These are phyloP conservation scores for Trypanosoma caninum DNA, from an alignment of 208 protist species.

Conservation along the genomic window DNA sequence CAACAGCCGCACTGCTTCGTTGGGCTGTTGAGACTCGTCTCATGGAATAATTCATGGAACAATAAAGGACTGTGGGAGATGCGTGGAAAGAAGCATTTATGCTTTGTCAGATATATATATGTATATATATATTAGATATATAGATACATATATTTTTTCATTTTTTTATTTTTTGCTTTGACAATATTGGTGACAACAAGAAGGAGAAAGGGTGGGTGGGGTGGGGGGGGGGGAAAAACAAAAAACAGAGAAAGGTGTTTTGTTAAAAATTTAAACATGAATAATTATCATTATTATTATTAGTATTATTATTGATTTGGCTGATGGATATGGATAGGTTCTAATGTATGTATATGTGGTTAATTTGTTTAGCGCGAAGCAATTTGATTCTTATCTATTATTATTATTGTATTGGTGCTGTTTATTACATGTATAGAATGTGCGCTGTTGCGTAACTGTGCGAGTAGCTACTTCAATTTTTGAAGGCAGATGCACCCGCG, in stretches of 20 bases:
- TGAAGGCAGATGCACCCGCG: constrained; percentile 27
- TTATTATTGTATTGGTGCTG: too few relatives aligned
- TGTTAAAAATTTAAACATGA: not conserved
- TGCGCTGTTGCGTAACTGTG: too few relatives aligned
- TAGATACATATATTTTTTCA: not conserved
- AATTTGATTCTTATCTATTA: too few relatives aligned
- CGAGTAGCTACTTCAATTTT: not conserved
- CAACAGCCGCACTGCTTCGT: constrained; percentile 17
- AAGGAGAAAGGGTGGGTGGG: not conserved
- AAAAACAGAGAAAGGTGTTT: not conserved
- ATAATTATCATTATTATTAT: too few relatives aligned
- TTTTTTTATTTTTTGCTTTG: not conserved
- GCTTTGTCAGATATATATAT: not conserved
- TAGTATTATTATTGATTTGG: too few relatives aligned
- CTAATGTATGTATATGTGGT: too few relatives aligned
- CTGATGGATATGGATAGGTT: too few relatives aligned
- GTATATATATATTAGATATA: constrained; percentile 1
- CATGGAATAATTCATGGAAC: constrained; percentile 5
- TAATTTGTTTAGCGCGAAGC: too few relatives aligned
- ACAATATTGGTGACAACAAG: too few relatives aligned
- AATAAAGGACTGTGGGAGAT: not conserved
- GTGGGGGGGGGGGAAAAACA: not conserved
- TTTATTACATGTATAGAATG: too few relatives aligned
- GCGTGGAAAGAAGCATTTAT: too few relatives aligned
- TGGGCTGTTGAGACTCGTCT: constrained; percentile 29